Percentiles rank a stretch among this genome's conserved stretches.
Evolutionary conservation across 768 basidiomycete genomes (phyloP).

Genomic region (Termitomyces sp.): DNA sequence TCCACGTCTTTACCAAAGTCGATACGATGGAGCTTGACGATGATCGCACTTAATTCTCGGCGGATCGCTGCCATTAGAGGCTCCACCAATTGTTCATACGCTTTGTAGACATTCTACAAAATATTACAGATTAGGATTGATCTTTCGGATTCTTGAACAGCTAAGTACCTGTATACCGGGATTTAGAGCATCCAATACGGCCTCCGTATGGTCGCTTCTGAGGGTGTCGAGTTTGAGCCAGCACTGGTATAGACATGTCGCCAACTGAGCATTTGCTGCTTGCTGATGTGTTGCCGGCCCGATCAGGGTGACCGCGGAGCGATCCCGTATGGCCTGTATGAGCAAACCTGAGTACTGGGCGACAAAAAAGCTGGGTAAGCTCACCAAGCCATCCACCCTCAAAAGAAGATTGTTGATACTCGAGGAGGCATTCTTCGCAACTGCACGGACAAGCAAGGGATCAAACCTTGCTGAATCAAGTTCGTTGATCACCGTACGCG

Average conservation of each 20-base stretch:
- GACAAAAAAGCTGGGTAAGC: conserved; percentile 20
- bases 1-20: conserved; percentile 75
- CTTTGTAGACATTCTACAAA: conserved; percentile 41
- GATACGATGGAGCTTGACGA: conserved; percentile 79
- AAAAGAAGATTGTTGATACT: conserved; percentile 66
- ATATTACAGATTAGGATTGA: not conserved
- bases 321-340: conserved; percentile 65
- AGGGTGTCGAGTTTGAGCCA: conserved; percentile 65
- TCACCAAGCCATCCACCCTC: conserved; percentile 64
- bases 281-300: conserved; percentile 85
- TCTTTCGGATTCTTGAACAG: not conserved
- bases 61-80: conserved; percentile 65
- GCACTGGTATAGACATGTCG: conserved; percentile 75
- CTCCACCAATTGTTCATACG: conserved; percentile 54
- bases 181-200: conserved; percentile 48
- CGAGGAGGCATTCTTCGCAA: conserved; percentile 67
- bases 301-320: conserved; percentile 66
- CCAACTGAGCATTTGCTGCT: conserved; percentile 68
- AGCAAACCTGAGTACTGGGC: not conserved
- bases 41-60: conserved; percentile 74
- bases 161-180: conserved; percentile 53
- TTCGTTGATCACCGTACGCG: conserved; percentile 81
- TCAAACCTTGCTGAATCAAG: conserved; percentile 92
- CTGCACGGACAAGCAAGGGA: conserved; percentile 73
- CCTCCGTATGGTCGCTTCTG: conserved; percentile 59